phyloP scores from a whole-genome alignment of 331 rosid species.

The Rosa hybrid region DNA sequence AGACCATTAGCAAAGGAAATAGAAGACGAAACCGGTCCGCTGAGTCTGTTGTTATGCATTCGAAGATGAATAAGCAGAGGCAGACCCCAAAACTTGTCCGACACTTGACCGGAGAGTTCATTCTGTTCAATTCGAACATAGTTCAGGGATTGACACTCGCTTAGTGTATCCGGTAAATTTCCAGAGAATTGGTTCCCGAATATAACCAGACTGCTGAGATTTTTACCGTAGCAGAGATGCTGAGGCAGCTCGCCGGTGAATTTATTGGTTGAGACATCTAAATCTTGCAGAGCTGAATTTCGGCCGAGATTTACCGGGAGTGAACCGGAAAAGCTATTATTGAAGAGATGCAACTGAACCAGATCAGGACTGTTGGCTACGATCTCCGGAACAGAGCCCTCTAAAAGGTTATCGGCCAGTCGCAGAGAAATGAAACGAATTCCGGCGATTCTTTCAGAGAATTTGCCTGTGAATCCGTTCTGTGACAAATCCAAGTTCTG shows the following conservation, averaged over 20 bases:
- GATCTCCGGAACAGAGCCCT: slow-evolving; percentile 58
- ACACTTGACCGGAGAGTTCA: slow-evolving; percentile 50
- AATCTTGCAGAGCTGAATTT: slow-evolving; percentile 37
- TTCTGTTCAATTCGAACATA: slow-evolving; percentile 67
- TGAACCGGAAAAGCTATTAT: slow-evolving; percentile 68
- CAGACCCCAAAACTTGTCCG: slow-evolving; percentile 57
- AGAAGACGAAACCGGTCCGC: slow-evolving; percentile 47
- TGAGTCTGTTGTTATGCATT: slow-evolving; percentile 51
- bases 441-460: slow-evolving; percentile 44
- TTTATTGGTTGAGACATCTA: slow-evolving; percentile 73
- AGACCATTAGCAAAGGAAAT: slow-evolving; percentile 37
- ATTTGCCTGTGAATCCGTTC: slow-evolving; percentile 62
- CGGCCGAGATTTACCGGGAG: slow-evolving; percentile 59
- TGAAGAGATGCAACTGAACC: slow-evolving; percentile 47
- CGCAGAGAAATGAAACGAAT: slow-evolving; percentile 37
- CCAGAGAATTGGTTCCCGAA: slow-evolving; percentile 60
- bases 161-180: slow-evolving; percentile 41
- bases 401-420: slow-evolving; percentile 65
- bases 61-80: slow-evolving; percentile 33
- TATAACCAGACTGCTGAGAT: slow-evolving; percentile 40
- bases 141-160: slow-evolving; percentile 47
- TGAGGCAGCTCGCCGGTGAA: slow-evolving; percentile 62
- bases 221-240: slow-evolving; percentile 52
- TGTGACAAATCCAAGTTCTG: slow-evolving; percentile 55
- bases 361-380: slow-evolving; percentile 55